These are phyloP conservation scores for Stagonosporopsis tanaceti DNA, from an alignment of 2,329 filamentous ascomycete genomes.

Conservation along the genomic window DNA sequence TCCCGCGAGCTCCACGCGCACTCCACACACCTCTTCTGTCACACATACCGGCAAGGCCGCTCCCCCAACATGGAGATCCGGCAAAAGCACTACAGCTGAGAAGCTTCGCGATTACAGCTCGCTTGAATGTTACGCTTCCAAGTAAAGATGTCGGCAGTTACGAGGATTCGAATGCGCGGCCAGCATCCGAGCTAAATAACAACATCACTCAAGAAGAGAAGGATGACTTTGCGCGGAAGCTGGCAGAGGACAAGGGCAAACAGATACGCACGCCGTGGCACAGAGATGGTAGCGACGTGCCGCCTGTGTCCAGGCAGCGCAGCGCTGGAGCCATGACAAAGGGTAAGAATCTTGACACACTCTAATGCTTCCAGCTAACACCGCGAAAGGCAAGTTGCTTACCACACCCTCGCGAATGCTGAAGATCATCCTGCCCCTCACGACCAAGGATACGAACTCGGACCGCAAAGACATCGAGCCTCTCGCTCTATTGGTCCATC, in stretches of 20 bases:
- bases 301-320: slow-evolving; percentile 62
- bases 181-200: slow-evolving; percentile 53
- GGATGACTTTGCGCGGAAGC: slow-evolving; percentile 53
- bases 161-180: slow-evolving; percentile 46
- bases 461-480: slow-evolving; percentile 80
- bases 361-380: slow-evolving; percentile 14
- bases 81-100: slow-evolving; percentile 17
- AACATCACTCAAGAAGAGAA: slow-evolving; percentile 56
- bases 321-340: slow-evolving; percentile 70
- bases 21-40: slow-evolving; percentile 19
- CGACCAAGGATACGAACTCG: slow-evolving; percentile 65
- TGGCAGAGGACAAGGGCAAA: slow-evolving; percentile 60
- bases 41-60: slow-evolving; percentile 7
- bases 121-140: slow-evolving; percentile 20
- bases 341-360: slow-evolving; percentile 52
- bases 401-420: slow-evolving; percentile 82
- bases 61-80: slow-evolving; percentile 1
- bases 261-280: slow-evolving; percentile 72
- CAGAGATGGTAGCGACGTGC: slow-evolving; percentile 65
- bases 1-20: slow-evolving; percentile 23
- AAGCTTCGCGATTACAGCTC: slow-evolving; percentile 22
- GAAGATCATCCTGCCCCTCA: slow-evolving; percentile 80
- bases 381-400: slow-evolving; percentile 71
- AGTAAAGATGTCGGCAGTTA: slow-evolving; percentile 28
- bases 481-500: slow-evolving; percentile 83